Evolutionary conservation across 108 stramenopile species (phyloP), one percentile per base, ranked within the genome.

Genomic region (Pseudonitzschia multiseries): DNA sequence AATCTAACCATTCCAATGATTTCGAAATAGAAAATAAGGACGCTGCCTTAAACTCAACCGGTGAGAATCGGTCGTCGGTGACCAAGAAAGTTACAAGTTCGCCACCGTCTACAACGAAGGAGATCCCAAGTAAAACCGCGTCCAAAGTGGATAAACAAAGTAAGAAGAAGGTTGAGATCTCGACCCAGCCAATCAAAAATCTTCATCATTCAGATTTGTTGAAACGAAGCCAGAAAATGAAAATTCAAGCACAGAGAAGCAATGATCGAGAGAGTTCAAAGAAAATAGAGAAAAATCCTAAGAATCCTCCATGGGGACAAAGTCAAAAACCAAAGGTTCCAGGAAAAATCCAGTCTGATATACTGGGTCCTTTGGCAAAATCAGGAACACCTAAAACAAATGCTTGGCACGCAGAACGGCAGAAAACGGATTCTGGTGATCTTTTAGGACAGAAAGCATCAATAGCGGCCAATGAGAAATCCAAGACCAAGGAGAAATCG

Each of bases 391-490:
- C 61, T 36, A n/a, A 32, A 14, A n/a, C 61, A 14, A 62, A 62
- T n/a, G 33, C 61, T 17, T 62, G 61, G 61, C 61, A 62, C 27
- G 33, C 28, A 13, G 61, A 62, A 21, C 61, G 57, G 1, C 33
- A 62, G 40, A 62, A 62, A 40, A 17, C 61, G 36, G 33, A 33
- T 62, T 17, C 61, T 8, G 20, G 31, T 10, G 18, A 14, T 18
- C 36, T 10, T 1, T 5, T 33, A 20, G 32, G n/a, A 8, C 15
- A 62, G 54, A 70, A 70, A 56, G 53, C 36, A 32, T 12, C 54
- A 24, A 31, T 18, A 24, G 29, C 14, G 20, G 31, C 69, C 12
- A 32, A 70, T 9, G 57, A 56, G 69, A 70, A 72, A 63, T 40
- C 61, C 33, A 62, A 62, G 8, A 28, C 33, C 10, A 62, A 62